phyloP scores from a whole-genome alignment of 306 rosid genomes.

The Corylus americana region DNA sequence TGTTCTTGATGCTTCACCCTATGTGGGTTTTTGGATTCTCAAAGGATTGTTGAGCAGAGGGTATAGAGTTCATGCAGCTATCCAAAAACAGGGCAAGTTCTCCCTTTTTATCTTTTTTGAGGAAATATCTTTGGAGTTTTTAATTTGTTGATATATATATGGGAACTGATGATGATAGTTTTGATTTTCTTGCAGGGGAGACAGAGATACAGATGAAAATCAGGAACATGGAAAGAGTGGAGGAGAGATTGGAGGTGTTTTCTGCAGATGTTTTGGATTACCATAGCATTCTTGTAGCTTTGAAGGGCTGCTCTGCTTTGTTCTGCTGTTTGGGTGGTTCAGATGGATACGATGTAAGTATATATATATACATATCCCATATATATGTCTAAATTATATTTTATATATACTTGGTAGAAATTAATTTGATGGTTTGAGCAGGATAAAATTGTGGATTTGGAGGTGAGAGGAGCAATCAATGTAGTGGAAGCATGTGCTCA shows the following conservation, averaged over 20 bases:
- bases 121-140: background rate
- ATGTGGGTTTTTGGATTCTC: conserved; percentile 54
- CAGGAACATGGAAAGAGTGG: conserved; percentile 35
- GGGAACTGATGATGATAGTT: background rate
- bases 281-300: conserved; percentile 41
- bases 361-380: background rate
- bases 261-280: conserved; percentile 43
- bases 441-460: conserved; percentile 49
- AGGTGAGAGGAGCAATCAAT: conserved; percentile 54
- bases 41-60: conserved; percentile 42
- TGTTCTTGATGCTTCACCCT: conserved; percentile 51
- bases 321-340: conserved; percentile 46
- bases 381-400: background rate
- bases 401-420: background rate
- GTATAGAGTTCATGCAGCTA: conserved; percentile 49
- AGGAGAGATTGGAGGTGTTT: conserved; percentile 35
- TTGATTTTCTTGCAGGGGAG: conserved; percentile 31
- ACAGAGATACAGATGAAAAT: conserved; percentile 37
- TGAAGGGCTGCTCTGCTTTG: conserved; percentile 41
- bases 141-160: background rate
- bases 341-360: conserved; percentile 40
- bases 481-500: conserved; percentile 53
- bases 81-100: conserved; percentile 32
- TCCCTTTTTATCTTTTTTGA: background rate
- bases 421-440: conserved; percentile 8